phyloP scores from a whole-genome alignment of 1,284 basidiomycete species.

The Heterobasidion occidentale region DNA sequence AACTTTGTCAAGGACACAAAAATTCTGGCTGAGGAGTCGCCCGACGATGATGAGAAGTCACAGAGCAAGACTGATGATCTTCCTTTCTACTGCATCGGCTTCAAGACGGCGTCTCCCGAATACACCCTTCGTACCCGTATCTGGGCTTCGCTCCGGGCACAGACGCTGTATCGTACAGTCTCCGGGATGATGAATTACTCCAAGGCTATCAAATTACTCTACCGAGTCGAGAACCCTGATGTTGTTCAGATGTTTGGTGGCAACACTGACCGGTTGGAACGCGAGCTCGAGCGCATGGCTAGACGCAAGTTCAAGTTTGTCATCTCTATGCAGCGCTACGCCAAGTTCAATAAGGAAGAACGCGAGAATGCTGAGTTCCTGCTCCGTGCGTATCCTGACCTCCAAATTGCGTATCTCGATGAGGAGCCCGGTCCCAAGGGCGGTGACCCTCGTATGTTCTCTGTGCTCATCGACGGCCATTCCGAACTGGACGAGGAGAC shows the following conservation, averaged over 20 bases:
- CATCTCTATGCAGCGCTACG: slow-evolving; percentile 98
- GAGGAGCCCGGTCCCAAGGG: slow-evolving; percentile 90
- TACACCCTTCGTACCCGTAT: slow-evolving; percentile 99
- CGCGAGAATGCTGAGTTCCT: slow-evolving; percentile 98
- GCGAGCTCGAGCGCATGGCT: slow-evolving; percentile 95
- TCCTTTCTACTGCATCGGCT: slow-evolving; percentile 99
- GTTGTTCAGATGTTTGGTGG: slow-evolving; percentile 95
- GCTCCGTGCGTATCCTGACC: slow-evolving; percentile 94
- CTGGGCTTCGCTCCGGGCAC: slow-evolving; percentile 97
- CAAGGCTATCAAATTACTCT: slow-evolving; percentile 98
- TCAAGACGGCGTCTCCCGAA: slow-evolving; percentile 98
- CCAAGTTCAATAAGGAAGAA: slow-evolving; percentile 99
- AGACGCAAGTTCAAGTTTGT: slow-evolving; percentile 98
- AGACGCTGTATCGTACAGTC: slow-evolving; percentile 98
- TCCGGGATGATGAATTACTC: slow-evolving; percentile 99
- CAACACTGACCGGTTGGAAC: slow-evolving; percentile 94
- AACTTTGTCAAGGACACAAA: slow-evolving; percentile 99
- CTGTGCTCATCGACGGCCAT: slow-evolving; percentile 94
- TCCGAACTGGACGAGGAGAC: slow-evolving; percentile 89
- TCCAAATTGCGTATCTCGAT: slow-evolving; percentile 98
- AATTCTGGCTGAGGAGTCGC: slow-evolving; percentile 92
- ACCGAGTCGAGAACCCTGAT: slow-evolving; percentile 99
- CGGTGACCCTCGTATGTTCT: slow-evolving; percentile 87
- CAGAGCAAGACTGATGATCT: slow-evolving; percentile 82
- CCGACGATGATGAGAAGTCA: slow-evolving; percentile 70